Evolutionary conservation across 495 filamentous ascomycete species (phyloP), one percentile per base, ranked within the genome.

Genomic region (Podospora sp.): DNA sequence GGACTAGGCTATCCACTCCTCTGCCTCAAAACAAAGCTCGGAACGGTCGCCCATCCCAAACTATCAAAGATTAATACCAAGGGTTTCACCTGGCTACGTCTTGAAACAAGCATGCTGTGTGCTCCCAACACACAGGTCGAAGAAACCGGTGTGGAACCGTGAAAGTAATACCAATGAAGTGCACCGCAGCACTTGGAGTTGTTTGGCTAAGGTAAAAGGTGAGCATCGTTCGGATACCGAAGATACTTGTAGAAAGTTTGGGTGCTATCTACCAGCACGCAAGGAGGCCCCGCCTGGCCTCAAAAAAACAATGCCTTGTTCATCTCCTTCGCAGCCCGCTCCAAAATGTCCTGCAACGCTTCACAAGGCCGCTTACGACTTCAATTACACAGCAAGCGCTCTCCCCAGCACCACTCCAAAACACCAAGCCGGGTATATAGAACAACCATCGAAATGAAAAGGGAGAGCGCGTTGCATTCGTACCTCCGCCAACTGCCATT

Each of bases 371-470:
- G 24, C 35, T 51, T 18, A 8, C 52, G 60, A 55, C 51, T 61
- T 49, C 36, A 64, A 74, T 73, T 73, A 77, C 72, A 74, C 67
- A 65, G 55, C 74, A 76, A 65, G 55, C 67, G 72, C 73, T 75
- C 73, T 75, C 76, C 73, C 72, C 66, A 68, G 26, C 57, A 61
- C 58, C 63, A 57, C 51, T 8, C 65, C 49, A 68, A 71, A 73
- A 77, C 26, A 75, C 71, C 49, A 74, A 70, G 62, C 72, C 68
- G 79, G 78, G 77, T 82, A 82, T 81, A 79, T 79, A 74, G 70
- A 76, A 78, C 71, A 65, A 73, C 77, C 69, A 78, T 76, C 66
- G 68, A 78, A 80, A 72, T 65, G 69, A 75, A 80, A 69, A 69
- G 72, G 74, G 72, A 76, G 75, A 64, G 65, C 40, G 33, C 40